Conservation (phyloP, 768 basidiomycete species). For the Amanita phalloides region DNA sequence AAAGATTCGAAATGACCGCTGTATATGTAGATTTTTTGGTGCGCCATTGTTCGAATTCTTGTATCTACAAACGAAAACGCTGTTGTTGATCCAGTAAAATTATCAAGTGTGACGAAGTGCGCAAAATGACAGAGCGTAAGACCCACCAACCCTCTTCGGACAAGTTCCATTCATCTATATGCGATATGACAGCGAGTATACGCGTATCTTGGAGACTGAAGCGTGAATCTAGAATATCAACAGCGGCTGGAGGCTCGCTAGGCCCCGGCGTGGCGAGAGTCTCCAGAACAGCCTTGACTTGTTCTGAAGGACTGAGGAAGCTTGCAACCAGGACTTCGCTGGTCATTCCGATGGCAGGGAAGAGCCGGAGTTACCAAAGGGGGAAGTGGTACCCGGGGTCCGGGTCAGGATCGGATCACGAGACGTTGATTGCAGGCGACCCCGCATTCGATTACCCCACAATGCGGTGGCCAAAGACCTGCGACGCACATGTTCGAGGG, state of each 20-base stretch:
- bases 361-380: not conserved
- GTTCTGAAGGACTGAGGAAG: constrained; percentile 6
- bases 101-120: no score
- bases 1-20: constrained; percentile 47
- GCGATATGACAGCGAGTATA: constrained; percentile 4
- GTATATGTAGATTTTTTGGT: constrained; percentile 27
- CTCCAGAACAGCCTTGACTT: constrained; percentile 1
- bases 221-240: not conserved
- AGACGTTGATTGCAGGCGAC: not conserved
- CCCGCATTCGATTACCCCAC: constrained; percentile 3
- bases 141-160: constrained; percentile 5
- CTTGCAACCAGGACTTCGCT: not conserved
- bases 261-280: not conserved
- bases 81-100: constrained; percentile 11
- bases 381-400: not conserved
- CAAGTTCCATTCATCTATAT: constrained; percentile 5
- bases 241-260: not conserved
- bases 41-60: constrained; percentile 16
- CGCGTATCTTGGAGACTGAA: not conserved
- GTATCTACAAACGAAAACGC: constrained; percentile 39
- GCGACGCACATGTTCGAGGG: no score
- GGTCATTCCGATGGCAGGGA: not conserved
- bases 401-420: not conserved
- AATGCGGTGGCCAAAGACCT: not conserved
- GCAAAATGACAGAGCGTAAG: not conserved